Base-by-base conservation (phyloP, 1,139 yeast genomes). In the Keqinozyma sinolaborantium region DNA sequence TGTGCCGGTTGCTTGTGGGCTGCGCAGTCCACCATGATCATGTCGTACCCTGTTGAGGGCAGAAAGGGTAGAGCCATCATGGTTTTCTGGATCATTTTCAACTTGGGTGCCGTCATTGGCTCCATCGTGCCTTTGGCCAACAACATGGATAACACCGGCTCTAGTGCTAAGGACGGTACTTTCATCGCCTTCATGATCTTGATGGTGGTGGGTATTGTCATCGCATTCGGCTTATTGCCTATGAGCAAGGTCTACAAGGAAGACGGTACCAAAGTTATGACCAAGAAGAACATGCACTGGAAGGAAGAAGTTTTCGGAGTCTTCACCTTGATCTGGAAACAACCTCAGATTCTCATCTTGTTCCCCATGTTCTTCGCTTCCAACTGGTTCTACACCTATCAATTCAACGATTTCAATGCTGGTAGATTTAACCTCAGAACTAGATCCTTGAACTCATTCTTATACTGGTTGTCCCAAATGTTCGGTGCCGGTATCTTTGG, bases 311-410 rank as follows among this genome's bases (percentile, higher is more conserved):
- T 77, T 32, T 39, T 50, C 24, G 73, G 63, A 23, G 60, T 76
- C 47, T 52, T 55, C 39, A 50, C 50, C 34, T 52, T 70, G 31
- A 58, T 77, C 43, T 52, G 50, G 30, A 48, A 50, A 23, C 80
- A 77, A 44, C 77, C 78, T 31, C 63, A 56, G 45, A 69, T 72
- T 33, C 50, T 62, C 30, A 46, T 71, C 21, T 48, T 78, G 51
- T 77, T 77, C 68, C 80, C 80, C 29, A 70, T 76, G 76, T 78
- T 77, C 53, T 71, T 74, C 48, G 68, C 79, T 15, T 74, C 83
- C 24, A 78, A 78, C 60, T 78, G 80, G 80, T 78, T 77, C 58
- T 75, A 75, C 59, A 73, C 83, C 28, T 78, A 77, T 55, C 83
- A 78, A 56, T 77, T 75, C 46, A 76, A 77, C 48, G 76, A 73